Conservation (phyloP, 1,284 basidiomycete species). For the Rhodofomes roseus region DNA sequence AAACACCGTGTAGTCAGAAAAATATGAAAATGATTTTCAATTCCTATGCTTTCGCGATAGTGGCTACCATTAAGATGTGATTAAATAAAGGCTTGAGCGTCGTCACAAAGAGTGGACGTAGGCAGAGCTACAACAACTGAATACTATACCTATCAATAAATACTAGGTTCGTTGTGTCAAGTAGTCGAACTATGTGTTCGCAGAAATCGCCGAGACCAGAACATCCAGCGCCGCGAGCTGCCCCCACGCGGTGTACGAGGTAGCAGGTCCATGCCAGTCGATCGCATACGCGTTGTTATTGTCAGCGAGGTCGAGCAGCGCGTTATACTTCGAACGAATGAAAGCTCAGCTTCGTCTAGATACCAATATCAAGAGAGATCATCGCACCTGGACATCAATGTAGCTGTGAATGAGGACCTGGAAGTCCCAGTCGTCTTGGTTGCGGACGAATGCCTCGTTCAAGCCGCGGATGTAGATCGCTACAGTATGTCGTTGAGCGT, state of each 20-base stretch:
- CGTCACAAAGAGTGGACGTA: no score
- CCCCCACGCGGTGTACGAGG: conserved; percentile 44
- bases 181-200: conserved; percentile 18
- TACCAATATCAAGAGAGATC: no score
- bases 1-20: no score
- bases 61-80: no score
- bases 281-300: conserved; percentile 40
- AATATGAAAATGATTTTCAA: no score
- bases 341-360: neutral
- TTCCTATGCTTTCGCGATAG: no score
- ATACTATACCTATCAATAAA: neutral
- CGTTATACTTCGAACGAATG: conserved; percentile 36
- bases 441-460: conserved; percentile 35
- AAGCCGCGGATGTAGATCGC: conserved; percentile 45
- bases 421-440: conserved; percentile 35
- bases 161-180: neutral
- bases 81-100: no score
- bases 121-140: no score
- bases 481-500: conserved; percentile 14
- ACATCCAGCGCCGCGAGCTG: conserved; percentile 46
- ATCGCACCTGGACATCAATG: conserved; percentile 43
- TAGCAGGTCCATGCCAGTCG: conserved; percentile 40
- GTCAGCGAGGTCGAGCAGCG: conserved; percentile 43
- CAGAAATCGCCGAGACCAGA: conserved; percentile 35
- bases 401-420: conserved; percentile 41